Conservation (phyloP, 2,329 filamentous ascomycete species). For the Colletotrichum aenigma region DNA sequence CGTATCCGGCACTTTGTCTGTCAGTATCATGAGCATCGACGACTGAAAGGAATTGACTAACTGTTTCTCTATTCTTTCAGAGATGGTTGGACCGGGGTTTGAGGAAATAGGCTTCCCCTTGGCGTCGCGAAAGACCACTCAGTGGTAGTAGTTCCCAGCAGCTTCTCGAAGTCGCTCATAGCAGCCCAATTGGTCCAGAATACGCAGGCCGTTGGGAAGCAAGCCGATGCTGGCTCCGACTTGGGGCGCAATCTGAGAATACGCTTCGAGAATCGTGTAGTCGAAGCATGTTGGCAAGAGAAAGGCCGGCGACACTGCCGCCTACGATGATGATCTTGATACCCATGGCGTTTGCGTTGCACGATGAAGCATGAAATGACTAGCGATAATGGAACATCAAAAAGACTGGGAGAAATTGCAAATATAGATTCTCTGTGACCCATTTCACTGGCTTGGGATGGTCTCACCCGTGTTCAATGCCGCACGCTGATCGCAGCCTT, state of each 20-base stretch:
- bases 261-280: slow-evolving; percentile 51
- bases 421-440: neutral
- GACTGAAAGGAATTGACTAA: neutral
- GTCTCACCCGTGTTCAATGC: neutral
- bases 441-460: neutral
- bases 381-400: neutral
- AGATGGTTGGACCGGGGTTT: neutral
- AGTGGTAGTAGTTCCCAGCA: slow-evolving; percentile 14
- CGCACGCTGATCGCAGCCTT: neutral
- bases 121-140: neutral
- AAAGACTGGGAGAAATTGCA: neutral
- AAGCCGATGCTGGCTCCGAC: slow-evolving; percentile 53
- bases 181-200: slow-evolving; percentile 52
- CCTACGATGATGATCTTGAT: slow-evolving; percentile 52
- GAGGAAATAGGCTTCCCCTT: slow-evolving; percentile 23
- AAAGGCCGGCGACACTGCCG: slow-evolving; percentile 50
- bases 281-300: slow-evolving; percentile 42
- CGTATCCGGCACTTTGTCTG: slow-evolving; percentile 28
- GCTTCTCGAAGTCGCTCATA: slow-evolving; percentile 29
- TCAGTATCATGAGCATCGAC: neutral
- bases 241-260: slow-evolving; percentile 44
- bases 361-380: neutral
- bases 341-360: neutral
- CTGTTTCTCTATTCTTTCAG: neutral
- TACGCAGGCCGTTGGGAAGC: slow-evolving; percentile 42